Conservation (phyloP, 345 rosid genomes). For the Stellera chamaejasme region DNA sequence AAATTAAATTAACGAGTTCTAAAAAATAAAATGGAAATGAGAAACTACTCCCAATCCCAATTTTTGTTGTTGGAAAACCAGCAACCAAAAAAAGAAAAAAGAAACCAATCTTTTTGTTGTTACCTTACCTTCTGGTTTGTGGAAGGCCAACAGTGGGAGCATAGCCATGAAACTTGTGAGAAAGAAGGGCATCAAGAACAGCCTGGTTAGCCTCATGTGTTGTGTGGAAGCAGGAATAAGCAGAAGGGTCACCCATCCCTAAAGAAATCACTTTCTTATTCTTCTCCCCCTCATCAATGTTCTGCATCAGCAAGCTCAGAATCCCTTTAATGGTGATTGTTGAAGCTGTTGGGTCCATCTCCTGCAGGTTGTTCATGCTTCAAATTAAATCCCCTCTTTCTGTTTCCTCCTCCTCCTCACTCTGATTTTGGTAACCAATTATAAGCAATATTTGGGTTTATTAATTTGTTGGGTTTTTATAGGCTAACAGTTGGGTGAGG, state of each 20-base stretch:
- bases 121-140: conserved; percentile 64
- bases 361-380: conserved; percentile 10
- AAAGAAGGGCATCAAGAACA: conserved; percentile 61
- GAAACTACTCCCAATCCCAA: background rate
- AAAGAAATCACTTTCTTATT: conserved; percentile 48
- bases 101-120: too few species aligned
- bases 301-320: conserved; percentile 53
- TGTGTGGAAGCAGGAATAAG: conserved; percentile 67
- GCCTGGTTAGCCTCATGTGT: conserved; percentile 55
- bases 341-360: conserved; percentile 24
- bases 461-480: too few species aligned
- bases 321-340: conserved; percentile 78
- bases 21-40: background rate
- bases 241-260: conserved; percentile 94
- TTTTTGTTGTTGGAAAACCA: too few species aligned
- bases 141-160: conserved; percentile 92
- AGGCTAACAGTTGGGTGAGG: too few species aligned
- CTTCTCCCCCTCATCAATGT: conserved; percentile 27
- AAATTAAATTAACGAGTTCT: too few species aligned
- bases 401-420: too few species aligned
- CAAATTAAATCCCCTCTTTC: too few species aligned
- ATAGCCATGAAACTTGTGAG: conserved; percentile 81
- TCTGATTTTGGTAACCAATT: too few species aligned
- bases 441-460: too few species aligned
- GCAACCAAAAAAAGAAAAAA: too few species aligned